Evolutionary conservation across 1,284 basidiomycete genomes (phyloP).

Genomic region (Pseudozyma thailandica): DNA sequence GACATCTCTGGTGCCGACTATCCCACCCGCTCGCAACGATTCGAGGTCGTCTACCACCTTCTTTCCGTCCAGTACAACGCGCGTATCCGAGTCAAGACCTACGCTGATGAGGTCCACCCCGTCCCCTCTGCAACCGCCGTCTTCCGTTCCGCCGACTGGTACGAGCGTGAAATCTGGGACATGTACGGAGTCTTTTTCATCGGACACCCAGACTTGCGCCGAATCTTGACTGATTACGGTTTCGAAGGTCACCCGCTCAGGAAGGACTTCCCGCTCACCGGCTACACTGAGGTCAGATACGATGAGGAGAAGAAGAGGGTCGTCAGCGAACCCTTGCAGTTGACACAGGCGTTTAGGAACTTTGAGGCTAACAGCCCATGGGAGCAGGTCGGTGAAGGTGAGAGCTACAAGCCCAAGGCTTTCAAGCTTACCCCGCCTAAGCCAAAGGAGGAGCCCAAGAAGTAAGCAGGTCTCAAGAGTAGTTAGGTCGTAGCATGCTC

Average conservation of each 20-base stretch:
- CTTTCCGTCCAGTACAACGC: slow-evolving; percentile 79
- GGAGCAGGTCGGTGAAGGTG: slow-evolving; percentile 94
- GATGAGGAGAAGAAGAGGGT: slow-evolving; percentile 99
- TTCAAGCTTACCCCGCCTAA: slow-evolving; percentile 70
- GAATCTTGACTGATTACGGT: slow-evolving; percentile 98
- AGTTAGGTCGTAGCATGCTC: background rate
- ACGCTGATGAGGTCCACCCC: slow-evolving; percentile 92
- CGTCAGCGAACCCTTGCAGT: slow-evolving; percentile 95
- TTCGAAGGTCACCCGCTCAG: slow-evolving; percentile 98
- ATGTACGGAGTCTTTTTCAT: slow-evolving; percentile 97
- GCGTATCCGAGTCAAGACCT: slow-evolving; percentile 96
- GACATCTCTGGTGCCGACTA: slow-evolving; percentile 96
- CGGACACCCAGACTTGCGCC: slow-evolving; percentile 93
- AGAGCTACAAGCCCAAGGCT: slow-evolving; percentile 73
- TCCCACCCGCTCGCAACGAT: slow-evolving; percentile 90
- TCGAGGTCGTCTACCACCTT: slow-evolving; percentile 97
- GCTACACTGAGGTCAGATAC: slow-evolving; percentile 96
- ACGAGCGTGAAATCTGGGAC: slow-evolving; percentile 98
- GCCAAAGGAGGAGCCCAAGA: slow-evolving; percentile 68
- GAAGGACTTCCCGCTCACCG: slow-evolving; percentile 97
- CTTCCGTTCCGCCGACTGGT: slow-evolving; percentile 96
- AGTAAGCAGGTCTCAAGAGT: slow-evolving; percentile 29
- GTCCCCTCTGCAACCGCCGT: slow-evolving; percentile 85
- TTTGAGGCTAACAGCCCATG: slow-evolving; percentile 84
- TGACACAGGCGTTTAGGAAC: slow-evolving; percentile 98